phyloP scores from a whole-genome alignment of 306 rosid species.

The Glycine tomentella region DNA sequence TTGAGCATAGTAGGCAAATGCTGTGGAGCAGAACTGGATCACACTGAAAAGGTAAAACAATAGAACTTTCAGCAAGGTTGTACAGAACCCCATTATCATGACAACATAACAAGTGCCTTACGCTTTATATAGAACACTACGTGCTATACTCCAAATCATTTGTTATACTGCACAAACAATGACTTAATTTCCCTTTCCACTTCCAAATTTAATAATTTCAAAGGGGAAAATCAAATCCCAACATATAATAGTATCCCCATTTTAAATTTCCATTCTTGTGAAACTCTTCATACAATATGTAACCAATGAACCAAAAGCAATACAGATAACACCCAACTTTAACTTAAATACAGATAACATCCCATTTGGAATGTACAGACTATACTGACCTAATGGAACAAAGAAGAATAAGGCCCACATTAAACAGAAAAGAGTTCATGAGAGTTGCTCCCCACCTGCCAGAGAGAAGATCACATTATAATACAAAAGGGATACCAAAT shows the following conservation, averaged over 20 bases:
- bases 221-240: slow-evolving; percentile 31
- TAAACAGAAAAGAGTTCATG: slow-evolving; percentile 90
- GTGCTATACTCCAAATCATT: neutral
- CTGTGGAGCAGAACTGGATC: slow-evolving; percentile 98
- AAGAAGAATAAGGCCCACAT: slow-evolving; percentile 88
- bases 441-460: slow-evolving; percentile 94
- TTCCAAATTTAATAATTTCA: slow-evolving; percentile 4
- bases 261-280: slow-evolving; percentile 4
- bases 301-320: slow-evolving; percentile 20
- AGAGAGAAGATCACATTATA: neutral
- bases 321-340: neutral
- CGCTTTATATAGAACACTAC: slow-evolving; percentile 2
- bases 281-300: slow-evolving; percentile 6
- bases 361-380: slow-evolving; percentile 17
- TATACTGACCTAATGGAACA: slow-evolving; percentile 69
- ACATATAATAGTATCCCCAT: neutral
- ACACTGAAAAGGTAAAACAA: slow-evolving; percentile 69
- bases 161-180: neutral
- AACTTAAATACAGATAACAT: slow-evolving; percentile 4
- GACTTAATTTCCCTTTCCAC: neutral
- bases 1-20: slow-evolving; percentile 99
- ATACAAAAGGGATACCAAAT: neutral
- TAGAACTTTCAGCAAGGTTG: slow-evolving; percentile 40
- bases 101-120: neutral
- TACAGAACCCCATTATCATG: slow-evolving; percentile 30